Evolutionary conservation across 228 moss, liverwort and hornwort species (phyloP), one percentile per base, ranked within the genome.

Genomic region (Sphagnum magellanicum): DNA sequence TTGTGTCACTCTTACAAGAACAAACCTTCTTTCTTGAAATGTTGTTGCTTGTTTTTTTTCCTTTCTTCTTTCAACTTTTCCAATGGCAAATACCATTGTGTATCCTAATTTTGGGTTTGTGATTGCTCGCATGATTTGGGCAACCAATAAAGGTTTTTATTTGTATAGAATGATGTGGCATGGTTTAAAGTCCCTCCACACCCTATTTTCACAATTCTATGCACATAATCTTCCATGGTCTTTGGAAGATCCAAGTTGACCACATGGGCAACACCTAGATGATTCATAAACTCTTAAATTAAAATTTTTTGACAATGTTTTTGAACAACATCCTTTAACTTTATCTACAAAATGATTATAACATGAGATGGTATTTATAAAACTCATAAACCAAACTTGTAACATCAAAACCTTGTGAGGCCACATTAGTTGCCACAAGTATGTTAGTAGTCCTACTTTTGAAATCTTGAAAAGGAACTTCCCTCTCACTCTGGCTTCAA

Each of bases 141-240:
- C 93, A 48, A 94, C 98, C 60, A 98, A 79, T 79, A 98, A 98
- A 71, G 91, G 88, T 97, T 93, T 76, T 90, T 85, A 71, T 97
- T 93, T 9, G 93, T 93, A 73, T 82, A 97, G 73, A 97, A 97
- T 10, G 97, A 97, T 59, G 97, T 97, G 61, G 97, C 97, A 64
- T 93, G 88, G 68, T 93, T 93, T 66, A 90, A 88, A 50, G 93
- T 88, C 58, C 97, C 97, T 63, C 91, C 97, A 75, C 97, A 89
- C 72, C 97, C 97, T 53, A 93, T 97, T 80, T 93, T 83, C 78
- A 93, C 97, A 75, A 97, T 93, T 3, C 97, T 89, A 65, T 97
- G 93, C 14, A 97, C 97, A 61, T 97, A 97, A 65, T 93, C 97
- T 74, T 97, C 97, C 97, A 97, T 91, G 0, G 97, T 97, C 77